Base-by-base conservation (phyloP, 1,284 basidiomycete species). In the Sporisorium scitamineum region DNA sequence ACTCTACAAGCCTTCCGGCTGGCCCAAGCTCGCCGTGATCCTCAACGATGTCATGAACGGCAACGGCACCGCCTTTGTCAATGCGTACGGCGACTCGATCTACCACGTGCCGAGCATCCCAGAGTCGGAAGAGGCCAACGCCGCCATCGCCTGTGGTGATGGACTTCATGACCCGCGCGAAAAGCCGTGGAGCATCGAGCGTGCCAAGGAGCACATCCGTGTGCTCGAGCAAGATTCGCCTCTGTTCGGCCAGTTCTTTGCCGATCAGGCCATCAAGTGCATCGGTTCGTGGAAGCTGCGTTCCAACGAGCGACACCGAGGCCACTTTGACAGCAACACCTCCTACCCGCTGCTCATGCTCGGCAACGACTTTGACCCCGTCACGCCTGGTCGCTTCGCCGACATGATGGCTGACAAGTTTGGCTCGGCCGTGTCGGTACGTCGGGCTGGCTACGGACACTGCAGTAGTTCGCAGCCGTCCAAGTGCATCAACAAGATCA, bases 321-420 rank as follows among this genome's bases (percentile, higher is more conserved):
- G 78, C 48, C 31, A 70, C 29, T 80, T 77, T 32, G 59, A 66
- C 47, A 67, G 51, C 72, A 67, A 61, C 44, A 75, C 78, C 13
- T 64, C 76, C 10, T 74, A 59, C 52, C 78, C 78, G 13, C 32
- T 80, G 26, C 72, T 80, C 27, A 54, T 48, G 18, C 68, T 77
- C n/a, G 72, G 76, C 41, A 80, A 80, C 60, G 71, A 78, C 41
- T 78, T 60, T 39, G 78, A 80, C 37, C 78, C 78, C n/a, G 78
- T 78, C 34, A 80, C 78, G 11, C 76, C 78, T 10, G 62, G 60
- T 27, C 51, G 60, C 20, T 69, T 64, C 32, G 78, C 78, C 31
- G 66, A 72, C 18, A 61, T 54, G 61, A 78, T 78, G 72, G 76
- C 76, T 1, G 27, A 59, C 64, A 53, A 22, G 16, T 80, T 80